Conservation (phyloP, 345 rosid genomes). For the Melaleuca alternifolia region DNA sequence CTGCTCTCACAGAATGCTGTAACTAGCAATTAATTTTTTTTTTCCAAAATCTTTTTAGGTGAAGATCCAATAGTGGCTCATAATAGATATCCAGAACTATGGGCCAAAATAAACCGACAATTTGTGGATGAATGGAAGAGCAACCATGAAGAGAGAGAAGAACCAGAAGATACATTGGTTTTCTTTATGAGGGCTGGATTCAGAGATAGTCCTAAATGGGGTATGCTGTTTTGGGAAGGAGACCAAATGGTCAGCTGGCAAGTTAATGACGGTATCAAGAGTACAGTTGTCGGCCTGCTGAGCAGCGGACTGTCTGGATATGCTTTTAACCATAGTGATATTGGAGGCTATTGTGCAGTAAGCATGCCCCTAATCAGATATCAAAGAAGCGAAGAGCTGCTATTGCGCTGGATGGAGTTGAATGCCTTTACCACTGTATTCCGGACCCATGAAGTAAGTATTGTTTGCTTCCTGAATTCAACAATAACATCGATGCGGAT, state of each 20-base stretch:
- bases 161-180: slow-evolving; percentile 35
- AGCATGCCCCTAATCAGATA: slow-evolving; percentile 45
- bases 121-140: slow-evolving; percentile 59
- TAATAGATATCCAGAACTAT: slow-evolving; percentile 68
- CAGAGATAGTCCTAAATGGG: slow-evolving; percentile 64
- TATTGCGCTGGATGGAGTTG: slow-evolving; percentile 71
- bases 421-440: slow-evolving; percentile 55
- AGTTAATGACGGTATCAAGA: slow-evolving; percentile 62
- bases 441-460: slow-evolving; percentile 65
- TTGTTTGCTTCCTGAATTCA: not conserved
- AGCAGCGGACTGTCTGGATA: slow-evolving; percentile 62
- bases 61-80: slow-evolving; percentile 65
- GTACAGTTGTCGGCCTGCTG: slow-evolving; percentile 54
- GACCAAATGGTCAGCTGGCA: slow-evolving; percentile 89
- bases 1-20: not conserved
- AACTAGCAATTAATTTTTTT: not conserved
- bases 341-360: slow-evolving; percentile 63
- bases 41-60: slow-evolving; percentile 20
- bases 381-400: slow-evolving; percentile 52
- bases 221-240: slow-evolving; percentile 76
- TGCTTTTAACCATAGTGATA: slow-evolving; percentile 70
- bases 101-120: slow-evolving; percentile 64
- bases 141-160: slow-evolving; percentile 11
- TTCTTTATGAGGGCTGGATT: slow-evolving; percentile 77
- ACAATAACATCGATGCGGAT: not conserved